phyloP scores from a whole-genome alignment of 129 eudicot genomes.

The Saposhnikovia divaricata region DNA sequence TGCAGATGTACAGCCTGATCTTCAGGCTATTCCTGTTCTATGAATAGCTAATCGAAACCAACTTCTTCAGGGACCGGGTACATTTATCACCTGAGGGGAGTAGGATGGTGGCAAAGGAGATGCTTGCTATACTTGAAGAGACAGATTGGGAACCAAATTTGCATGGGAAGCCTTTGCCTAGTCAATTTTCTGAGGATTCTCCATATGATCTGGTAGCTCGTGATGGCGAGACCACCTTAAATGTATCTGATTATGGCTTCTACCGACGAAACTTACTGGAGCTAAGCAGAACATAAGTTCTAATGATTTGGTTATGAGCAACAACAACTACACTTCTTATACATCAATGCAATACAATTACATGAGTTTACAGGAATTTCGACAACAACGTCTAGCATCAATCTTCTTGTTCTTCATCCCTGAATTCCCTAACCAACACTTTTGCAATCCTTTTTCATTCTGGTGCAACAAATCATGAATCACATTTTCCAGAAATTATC shows the following conservation, averaged over 20 bases:
- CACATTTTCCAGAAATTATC: no score
- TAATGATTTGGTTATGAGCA: background rate
- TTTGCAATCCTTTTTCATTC: background rate
- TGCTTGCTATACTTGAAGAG: conserved; percentile 33
- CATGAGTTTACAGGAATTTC: background rate
- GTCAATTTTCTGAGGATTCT: conserved; percentile 40
- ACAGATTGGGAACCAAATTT: conserved; percentile 65
- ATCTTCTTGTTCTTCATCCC: background rate
- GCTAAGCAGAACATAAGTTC: background rate
- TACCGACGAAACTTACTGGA: conserved; percentile 5
- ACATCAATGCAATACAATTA: background rate
- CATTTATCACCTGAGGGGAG: conserved; percentile 55
- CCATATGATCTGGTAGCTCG: conserved; percentile 20
- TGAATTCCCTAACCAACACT: background rate
- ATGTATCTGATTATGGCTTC: conserved; percentile 4
- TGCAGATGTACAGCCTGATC: conserved; percentile 50
- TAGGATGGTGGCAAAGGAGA: conserved; percentile 54
- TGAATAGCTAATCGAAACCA: background rate
- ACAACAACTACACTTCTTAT: no score
- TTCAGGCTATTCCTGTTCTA: conserved; percentile 15
- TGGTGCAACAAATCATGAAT: no score
- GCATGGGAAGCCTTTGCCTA: conserved; percentile 42
- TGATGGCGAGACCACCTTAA: conserved; percentile 26
- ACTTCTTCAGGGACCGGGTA: conserved; percentile 44
- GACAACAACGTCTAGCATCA: background rate